Evolutionary conservation across 495 filamentous ascomycete genomes (phyloP), one percentile per base, ranked within the genome.

Genomic region (Sordaria brevicollis): DNA sequence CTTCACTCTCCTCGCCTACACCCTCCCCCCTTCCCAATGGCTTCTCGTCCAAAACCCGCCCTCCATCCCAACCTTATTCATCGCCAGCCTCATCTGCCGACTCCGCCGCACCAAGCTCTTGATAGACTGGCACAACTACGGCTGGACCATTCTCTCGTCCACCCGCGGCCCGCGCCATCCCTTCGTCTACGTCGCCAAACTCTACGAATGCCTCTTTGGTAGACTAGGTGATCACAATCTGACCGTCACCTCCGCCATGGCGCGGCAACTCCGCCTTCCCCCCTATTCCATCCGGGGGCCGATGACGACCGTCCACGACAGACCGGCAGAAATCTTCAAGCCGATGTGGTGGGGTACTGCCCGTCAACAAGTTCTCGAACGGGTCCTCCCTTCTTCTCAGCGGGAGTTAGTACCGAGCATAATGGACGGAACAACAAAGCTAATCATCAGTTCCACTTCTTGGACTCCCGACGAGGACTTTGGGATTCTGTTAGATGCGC

Each of bases 101-200:
- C 81, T 96, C 67, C 91, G 96, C 43, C 89, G 92, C 70, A 94
- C 91, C 31, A 86, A 85, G 69, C 87, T 97, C 3, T 84, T 97
- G 38, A 93, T 98, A 69, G 95, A 99, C 80, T 99, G 95, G 95
- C 95, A 99, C 82, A 99, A 99, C 79, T 97, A 97, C 79, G 94
- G 95, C 71, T 97, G 92, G 84, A 94, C 91, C n/a, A 94, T 98
- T 70, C 88, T 99, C 5, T 88, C 91, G 29, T 78, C 79, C 43
- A 84, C 73, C 74, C 92, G 76, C 87, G 92, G 81, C 76, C 89
- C 41, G 79, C 85, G 57, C 69, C 94, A 97, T 77, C 92, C 91
- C 0, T 84, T 98, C 8, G 93, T 97, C 17, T 82, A 73, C 68
- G 74, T 94, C 21, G 90, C 93, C 3, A 87, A 87, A 65, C 83